phyloP scores from a whole-genome alignment of 192 early-diverging fungal genomes.

The Glomus cerebriforme region DNA sequence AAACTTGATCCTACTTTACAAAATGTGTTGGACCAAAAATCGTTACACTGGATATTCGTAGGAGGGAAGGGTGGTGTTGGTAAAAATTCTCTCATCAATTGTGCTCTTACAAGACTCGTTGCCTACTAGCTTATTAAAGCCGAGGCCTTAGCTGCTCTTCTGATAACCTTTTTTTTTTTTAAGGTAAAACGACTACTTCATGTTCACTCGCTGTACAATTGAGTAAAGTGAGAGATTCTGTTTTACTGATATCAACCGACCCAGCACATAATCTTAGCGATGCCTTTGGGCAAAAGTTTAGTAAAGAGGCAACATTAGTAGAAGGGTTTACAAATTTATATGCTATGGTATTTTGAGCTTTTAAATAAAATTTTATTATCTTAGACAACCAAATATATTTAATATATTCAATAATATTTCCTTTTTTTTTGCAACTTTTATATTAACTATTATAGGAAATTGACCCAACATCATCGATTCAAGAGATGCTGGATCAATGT shows the following conservation, averaged over 20 bases:
- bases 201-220: slow-evolving; percentile 96
- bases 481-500: slow-evolving; percentile 97
- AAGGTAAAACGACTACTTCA: slow-evolving; percentile 70
- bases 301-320: slow-evolving; percentile 92
- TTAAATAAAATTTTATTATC: slow-evolving; percentile 15
- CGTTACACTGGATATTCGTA: slow-evolving; percentile 98
- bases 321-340: slow-evolving; percentile 94
- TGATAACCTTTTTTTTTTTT: not conserved
- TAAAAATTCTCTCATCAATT: slow-evolving; percentile 46
- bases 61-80: slow-evolving; percentile 99
- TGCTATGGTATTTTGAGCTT: slow-evolving; percentile 77
- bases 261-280: slow-evolving; percentile 99
- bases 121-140: no score
- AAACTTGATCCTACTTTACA: slow-evolving; percentile 83
- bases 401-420: not conserved
- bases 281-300: slow-evolving; percentile 99
- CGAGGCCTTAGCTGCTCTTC: not conserved
- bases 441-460: slow-evolving; percentile 75
- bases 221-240: slow-evolving; percentile 85
- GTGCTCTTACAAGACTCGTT: not conserved
- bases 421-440: not conserved
- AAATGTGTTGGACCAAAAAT: slow-evolving; percentile 96
- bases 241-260: slow-evolving; percentile 97
- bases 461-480: slow-evolving; percentile 95
- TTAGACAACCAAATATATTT: not conserved